These are phyloP conservation scores for Grosmannia serpens DNA, from an alignment of 2,329 filamentous ascomycete species.

Conservation along the genomic window DNA sequence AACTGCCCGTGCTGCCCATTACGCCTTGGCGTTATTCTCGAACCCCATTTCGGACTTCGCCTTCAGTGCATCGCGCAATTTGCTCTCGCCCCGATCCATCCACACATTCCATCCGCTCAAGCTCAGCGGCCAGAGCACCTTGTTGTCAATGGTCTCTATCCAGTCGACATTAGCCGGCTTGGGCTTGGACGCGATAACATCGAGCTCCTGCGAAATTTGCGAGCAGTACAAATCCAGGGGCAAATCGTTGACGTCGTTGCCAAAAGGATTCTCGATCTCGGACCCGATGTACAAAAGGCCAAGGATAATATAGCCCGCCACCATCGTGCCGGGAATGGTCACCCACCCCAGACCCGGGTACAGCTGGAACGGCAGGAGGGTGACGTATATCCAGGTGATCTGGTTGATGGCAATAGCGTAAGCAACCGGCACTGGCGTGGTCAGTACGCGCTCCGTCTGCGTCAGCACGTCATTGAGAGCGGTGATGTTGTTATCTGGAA, in stretches of 20 bases:
- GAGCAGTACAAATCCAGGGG: slow-evolving; percentile 53
- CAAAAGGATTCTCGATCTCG: slow-evolving; percentile 61
- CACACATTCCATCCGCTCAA: slow-evolving; percentile 33
- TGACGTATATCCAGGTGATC: slow-evolving; percentile 65
- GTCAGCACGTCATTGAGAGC: slow-evolving; percentile 53
- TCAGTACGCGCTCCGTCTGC: slow-evolving; percentile 57
- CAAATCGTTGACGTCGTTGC: slow-evolving; percentile 56
- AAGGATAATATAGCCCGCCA: slow-evolving; percentile 60
- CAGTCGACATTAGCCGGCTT: slow-evolving; percentile 39
- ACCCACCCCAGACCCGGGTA: slow-evolving; percentile 47
- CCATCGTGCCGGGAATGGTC: slow-evolving; percentile 55
- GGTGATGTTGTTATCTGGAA: slow-evolving; percentile 29
- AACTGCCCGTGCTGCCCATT: not conserved
- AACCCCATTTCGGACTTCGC: slow-evolving; percentile 1
- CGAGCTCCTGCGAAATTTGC: slow-evolving; percentile 51
- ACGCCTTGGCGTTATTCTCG: not conserved
- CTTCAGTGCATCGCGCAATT: slow-evolving; percentile 29
- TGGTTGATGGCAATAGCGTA: slow-evolving; percentile 66
- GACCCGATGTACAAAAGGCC: slow-evolving; percentile 53
- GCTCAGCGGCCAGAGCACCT: slow-evolving; percentile 29
- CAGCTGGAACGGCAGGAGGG: slow-evolving; percentile 62
- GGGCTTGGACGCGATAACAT: slow-evolving; percentile 45
- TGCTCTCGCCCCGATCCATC: slow-evolving; percentile 32
- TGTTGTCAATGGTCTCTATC: slow-evolving; percentile 23
- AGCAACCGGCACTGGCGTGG: slow-evolving; percentile 59